Evolutionary conservation across 257 asterid species (phyloP).

Genomic region (Leptodermis oblonga): DNA sequence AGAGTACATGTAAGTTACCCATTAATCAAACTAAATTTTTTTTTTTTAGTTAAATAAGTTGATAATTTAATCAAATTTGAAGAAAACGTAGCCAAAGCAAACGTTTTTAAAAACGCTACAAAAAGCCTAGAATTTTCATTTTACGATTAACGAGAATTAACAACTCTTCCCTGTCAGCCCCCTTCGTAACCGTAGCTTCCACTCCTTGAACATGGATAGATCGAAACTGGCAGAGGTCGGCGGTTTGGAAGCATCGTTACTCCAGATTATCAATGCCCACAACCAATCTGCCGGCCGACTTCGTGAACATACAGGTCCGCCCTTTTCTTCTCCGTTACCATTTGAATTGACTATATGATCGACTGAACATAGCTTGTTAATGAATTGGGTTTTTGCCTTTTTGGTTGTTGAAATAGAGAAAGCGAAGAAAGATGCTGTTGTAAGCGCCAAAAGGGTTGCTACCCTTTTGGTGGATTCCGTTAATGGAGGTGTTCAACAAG

Average conservation of each 20-base stretch:
- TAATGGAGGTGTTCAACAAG: slow-evolving; percentile 72
- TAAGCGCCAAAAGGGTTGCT: slow-evolving; percentile 51
- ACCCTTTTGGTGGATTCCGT: slow-evolving; percentile 68
- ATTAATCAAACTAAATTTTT: no score
- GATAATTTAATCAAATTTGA: no score
- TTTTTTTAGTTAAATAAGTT: no score
- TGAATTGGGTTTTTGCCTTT: slow-evolving; percentile 12
- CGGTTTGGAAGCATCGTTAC: slow-evolving; percentile 69
- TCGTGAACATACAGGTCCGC: slow-evolving; percentile 63
- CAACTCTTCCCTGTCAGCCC: neutral
- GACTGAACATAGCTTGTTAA: neutral
- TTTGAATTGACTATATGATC: neutral
- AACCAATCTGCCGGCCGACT: slow-evolving; percentile 44
- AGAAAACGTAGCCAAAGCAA: no score
- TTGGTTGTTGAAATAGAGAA: slow-evolving; percentile 38
- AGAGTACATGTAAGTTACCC: no score
- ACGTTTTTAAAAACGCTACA: neutral
- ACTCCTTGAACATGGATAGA: slow-evolving; percentile 54
- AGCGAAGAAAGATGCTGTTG: slow-evolving; percentile 69
- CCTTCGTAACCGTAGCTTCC: neutral
- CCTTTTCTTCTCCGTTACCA: neutral
- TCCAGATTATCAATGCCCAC: slow-evolving; percentile 60
- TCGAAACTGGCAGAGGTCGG: slow-evolving; percentile 44
- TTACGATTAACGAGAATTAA: neutral
- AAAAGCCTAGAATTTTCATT: neutral